Percentiles rank a stretch among this genome's conserved stretches.
Evolutionary conservation across 345 rosid genomes (phyloP).

Genomic region (Erucastrum elatum): DNA sequence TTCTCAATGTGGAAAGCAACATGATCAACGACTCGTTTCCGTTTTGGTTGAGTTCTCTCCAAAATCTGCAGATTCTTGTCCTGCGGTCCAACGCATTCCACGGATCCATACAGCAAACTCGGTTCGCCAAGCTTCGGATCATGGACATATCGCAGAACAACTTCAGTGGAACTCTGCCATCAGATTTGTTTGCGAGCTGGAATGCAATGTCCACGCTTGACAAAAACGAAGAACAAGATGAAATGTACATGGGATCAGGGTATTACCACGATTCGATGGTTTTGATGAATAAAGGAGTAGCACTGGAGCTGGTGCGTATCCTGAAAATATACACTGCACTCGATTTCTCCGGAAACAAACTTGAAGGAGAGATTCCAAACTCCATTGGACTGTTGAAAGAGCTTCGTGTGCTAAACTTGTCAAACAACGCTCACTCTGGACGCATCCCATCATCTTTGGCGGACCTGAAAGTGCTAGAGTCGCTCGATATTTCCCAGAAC

Average conservation of each 20-base stretch:
- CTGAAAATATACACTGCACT: neutral
- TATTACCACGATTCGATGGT: neutral
- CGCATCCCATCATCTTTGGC: neutral
- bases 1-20: neutral
- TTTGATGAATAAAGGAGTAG: neutral
- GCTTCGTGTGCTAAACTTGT: neutral
- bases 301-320: neutral
- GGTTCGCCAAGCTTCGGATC: neutral
- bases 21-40: neutral
- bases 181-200: neutral
- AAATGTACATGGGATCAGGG: neutral
- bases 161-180: neutral
- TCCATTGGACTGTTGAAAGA: neutral
- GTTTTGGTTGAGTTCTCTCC: neutral
- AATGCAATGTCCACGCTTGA: neutral
- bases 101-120: neutral
- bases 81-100: neutral
- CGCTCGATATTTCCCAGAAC: neutral
- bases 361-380: neutral
- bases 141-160: neutral
- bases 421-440: neutral
- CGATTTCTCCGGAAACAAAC: neutral
- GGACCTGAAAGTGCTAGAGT: neutral
- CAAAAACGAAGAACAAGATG: neutral
- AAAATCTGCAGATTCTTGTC: neutral